Conservation (phyloP, 176 grass and related monocot species). For the Aegilops tauschii region DNA sequence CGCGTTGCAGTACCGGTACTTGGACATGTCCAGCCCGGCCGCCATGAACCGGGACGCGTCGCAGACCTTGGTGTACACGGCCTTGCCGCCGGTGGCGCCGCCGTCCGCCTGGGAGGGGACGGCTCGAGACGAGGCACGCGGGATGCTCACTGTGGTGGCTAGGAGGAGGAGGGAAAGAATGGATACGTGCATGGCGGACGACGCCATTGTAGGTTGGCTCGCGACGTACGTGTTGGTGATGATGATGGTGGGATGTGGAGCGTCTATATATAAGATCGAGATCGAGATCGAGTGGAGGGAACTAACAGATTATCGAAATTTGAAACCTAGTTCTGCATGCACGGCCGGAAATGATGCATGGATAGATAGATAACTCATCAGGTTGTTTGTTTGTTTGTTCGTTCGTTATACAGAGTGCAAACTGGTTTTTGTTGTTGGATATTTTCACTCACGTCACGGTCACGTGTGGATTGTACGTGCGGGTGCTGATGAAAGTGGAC, state of each 20-base stretch:
- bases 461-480: neutral
- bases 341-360: neutral
- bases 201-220: neutral
- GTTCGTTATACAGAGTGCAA: neutral
- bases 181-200: neutral
- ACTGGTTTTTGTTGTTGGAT: neutral
- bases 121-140: neutral
- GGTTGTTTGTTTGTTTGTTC: neutral
- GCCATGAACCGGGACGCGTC: constrained; percentile 2
- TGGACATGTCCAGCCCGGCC: constrained; percentile 1
- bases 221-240: neutral
- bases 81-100: neutral
- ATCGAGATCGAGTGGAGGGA: neutral
- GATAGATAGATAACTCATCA: neutral
- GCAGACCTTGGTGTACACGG: constrained; percentile 31
- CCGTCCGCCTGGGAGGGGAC: neutral
- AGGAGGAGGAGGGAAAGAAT: neutral
- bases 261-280: neutral
- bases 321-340: neutral
- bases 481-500: neutral
- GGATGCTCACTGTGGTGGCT: neutral
- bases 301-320: neutral
- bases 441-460: neutral
- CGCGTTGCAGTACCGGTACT: constrained; percentile 37
- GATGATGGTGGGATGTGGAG: neutral